Evolutionary conservation across 305 asterid species (phyloP).

Genomic region (Stenogyne calaminthoides): DNA sequence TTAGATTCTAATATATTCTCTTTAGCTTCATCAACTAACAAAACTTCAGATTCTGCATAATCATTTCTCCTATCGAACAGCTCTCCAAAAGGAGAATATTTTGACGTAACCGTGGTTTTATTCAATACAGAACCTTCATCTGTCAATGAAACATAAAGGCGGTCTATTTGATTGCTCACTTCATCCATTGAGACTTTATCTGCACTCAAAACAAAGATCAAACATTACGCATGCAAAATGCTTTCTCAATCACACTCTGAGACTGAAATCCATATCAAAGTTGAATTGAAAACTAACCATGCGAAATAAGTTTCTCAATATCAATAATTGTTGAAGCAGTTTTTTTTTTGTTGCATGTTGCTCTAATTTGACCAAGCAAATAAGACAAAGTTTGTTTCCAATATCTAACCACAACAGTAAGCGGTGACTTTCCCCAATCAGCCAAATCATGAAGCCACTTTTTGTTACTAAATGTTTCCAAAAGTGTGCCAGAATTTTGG

Average conservation of each 20-base stretch:
- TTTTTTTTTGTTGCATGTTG: slow-evolving; percentile 49
- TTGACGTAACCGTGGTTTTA: slow-evolving; percentile 33
- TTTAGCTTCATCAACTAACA: slow-evolving; percentile 40
- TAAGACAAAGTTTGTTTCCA: slow-evolving; percentile 80
- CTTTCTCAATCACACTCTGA: slow-evolving; percentile 17
- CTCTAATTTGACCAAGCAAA: slow-evolving; percentile 70
- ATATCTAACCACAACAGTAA: slow-evolving; percentile 81
- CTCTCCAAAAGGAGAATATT: slow-evolving; percentile 38
- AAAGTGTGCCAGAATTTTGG: slow-evolving; percentile 37
- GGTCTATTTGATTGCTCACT: slow-evolving; percentile 61
- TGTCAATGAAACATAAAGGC: slow-evolving; percentile 66
- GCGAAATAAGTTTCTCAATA: slow-evolving; percentile 71
- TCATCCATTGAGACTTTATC: slow-evolving; percentile 66
- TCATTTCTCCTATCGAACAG: slow-evolving; percentile 31
- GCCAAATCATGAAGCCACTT: slow-evolving; percentile 85
- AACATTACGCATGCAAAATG: slow-evolving; percentile 2
- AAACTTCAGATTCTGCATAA: slow-evolving; percentile 42
- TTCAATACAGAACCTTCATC: slow-evolving; percentile 44
- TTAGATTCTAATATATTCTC: slow-evolving; percentile 37
- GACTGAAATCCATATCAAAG: slow-evolving; percentile 24
- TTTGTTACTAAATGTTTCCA: slow-evolving; percentile 42
- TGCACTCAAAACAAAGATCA: slow-evolving; percentile 45
- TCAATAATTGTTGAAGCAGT: slow-evolving; percentile 59
- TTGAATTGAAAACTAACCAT: slow-evolving; percentile 53
- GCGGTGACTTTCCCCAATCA: slow-evolving; percentile 94